phyloP scores from a whole-genome alignment of 805 yeast species.

The Lipomyces chichibuensis region DNA sequence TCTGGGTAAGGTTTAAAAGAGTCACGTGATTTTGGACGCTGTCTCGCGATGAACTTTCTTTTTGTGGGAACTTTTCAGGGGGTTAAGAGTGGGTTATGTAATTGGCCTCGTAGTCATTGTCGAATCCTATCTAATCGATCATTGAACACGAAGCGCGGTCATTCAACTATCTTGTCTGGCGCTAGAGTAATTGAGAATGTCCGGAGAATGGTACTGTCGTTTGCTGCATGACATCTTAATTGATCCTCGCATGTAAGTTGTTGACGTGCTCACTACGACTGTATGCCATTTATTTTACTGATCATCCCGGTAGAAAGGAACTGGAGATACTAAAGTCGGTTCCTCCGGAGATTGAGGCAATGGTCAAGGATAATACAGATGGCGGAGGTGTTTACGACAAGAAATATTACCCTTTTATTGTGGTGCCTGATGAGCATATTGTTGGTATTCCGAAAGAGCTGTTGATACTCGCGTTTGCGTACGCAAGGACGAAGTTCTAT shows the following conservation, averaged over 20 bases:
- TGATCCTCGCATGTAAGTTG: constrained; percentile 15
- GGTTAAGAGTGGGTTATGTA: too few relatives aligned
- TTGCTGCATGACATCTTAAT: constrained; percentile 10
- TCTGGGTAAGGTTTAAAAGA: too few relatives aligned
- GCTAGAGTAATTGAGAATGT: neutral
- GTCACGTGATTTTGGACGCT: too few relatives aligned
- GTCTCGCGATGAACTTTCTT: too few relatives aligned
- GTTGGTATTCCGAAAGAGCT: constrained; percentile 28
- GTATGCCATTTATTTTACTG: neutral
- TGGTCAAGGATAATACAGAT: constrained; percentile 5
- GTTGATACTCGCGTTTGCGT: constrained; percentile 23
- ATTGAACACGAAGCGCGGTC: too few relatives aligned
- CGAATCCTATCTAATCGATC: too few relatives aligned
- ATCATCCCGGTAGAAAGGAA: constrained; percentile 19
- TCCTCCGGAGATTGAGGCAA: constrained; percentile 14
- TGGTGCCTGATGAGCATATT: constrained; percentile 24
- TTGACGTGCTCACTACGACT: neutral
- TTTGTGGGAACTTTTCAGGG: too few relatives aligned
- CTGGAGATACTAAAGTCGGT: constrained; percentile 24
- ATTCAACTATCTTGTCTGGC: neutral
- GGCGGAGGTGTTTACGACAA: constrained; percentile 18
- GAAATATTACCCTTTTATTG: constrained; percentile 23
- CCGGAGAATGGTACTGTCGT: constrained; percentile 9
- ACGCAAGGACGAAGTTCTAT: constrained; percentile 19
- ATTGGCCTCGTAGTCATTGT: too few relatives aligned